Conservation (phyloP, 306 rosid species). For the Cajanus cajan region DNA sequence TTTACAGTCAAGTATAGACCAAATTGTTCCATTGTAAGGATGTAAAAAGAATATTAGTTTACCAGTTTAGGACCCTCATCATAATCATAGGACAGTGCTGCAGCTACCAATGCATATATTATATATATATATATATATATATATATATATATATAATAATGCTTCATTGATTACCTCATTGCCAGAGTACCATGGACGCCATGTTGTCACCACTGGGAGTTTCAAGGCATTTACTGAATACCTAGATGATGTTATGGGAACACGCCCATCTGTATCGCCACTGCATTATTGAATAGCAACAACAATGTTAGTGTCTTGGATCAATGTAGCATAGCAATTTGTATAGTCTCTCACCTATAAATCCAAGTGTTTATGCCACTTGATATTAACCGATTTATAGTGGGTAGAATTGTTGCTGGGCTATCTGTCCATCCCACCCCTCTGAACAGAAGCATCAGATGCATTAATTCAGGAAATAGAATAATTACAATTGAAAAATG, state of each 20-base stretch:
- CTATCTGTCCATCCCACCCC: constrained; percentile 43
- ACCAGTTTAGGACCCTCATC: constrained; percentile 95
- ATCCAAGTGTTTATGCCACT: constrained; percentile 34
- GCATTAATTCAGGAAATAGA: background rate
- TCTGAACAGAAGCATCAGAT: constrained; percentile 29
- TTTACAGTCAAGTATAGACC: constrained; percentile 9
- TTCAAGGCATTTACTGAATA: constrained; percentile 45
- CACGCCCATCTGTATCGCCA: constrained; percentile 56
- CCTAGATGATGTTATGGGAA: constrained; percentile 58
- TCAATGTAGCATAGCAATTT: background rate
- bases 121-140: no score
- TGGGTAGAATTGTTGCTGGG: constrained; percentile 35
- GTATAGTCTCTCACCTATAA: constrained; percentile 8
- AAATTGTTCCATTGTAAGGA: constrained; percentile 2
- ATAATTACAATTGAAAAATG: background rate
- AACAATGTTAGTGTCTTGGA: background rate
- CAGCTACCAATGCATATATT: constrained; percentile 93
- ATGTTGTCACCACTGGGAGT: constrained; percentile 33
- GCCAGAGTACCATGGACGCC: constrained; percentile 57
- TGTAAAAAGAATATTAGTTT: constrained; percentile 26
- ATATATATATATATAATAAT: no score
- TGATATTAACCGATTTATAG: constrained; percentile 27
- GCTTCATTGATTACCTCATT: constrained; percentile 45
- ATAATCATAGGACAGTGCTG: constrained; percentile 81
- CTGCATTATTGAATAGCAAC: constrained; percentile 33